Evolutionary conservation across 129 eudicot species (phyloP), one percentile per base, ranked within the genome.

Genomic region (Pseudognaphalium luteoalbum): DNA sequence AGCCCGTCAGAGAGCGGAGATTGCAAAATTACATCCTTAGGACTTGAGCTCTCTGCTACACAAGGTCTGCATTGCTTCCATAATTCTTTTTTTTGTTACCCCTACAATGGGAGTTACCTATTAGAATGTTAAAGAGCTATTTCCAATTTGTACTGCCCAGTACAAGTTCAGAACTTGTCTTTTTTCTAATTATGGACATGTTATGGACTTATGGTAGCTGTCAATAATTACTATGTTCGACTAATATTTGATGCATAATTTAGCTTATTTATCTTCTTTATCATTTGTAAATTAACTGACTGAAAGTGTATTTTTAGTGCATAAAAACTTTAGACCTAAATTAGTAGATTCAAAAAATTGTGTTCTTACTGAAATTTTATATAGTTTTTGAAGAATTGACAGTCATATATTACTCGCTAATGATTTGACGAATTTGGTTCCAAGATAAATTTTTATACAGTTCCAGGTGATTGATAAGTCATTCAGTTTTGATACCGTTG

Each of bases 1-100:
- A 20, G 97, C 99, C 57, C 85, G 91, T 89, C 97, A 94, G 86
- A 89, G 91, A 54, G 99, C 97, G 51, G 99, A 87, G 78, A 94
- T 94, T 75, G 97, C 99, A 65, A 89, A 87, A 76, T 89, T 92
- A 56, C 91, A 89, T 84, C 97, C 97, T 34, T 93, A 87, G 77
- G 99, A 94, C 58, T 85, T 94, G 78, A 82, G 84, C 81, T 83
- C 97, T 76, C 87, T 94, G 78, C 71, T 94, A 71, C 76, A 82
- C 62, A 94, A 94, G 90, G 99, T 89, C 75, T 79, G 83, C 56
- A 22, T 76, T 77, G 22, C 54, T 54, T 17, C 39, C 6, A 1
- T 47, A 2, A 67, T 16, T 74, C 61, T 30, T 76, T 22, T 42
- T 76, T 21, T 15, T 61, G 11, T 11, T 39, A 60, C 67, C 6